Evolutionary conservation across 306 rosid species (phyloP).

Genomic region (Medicago ruthenica): DNA sequence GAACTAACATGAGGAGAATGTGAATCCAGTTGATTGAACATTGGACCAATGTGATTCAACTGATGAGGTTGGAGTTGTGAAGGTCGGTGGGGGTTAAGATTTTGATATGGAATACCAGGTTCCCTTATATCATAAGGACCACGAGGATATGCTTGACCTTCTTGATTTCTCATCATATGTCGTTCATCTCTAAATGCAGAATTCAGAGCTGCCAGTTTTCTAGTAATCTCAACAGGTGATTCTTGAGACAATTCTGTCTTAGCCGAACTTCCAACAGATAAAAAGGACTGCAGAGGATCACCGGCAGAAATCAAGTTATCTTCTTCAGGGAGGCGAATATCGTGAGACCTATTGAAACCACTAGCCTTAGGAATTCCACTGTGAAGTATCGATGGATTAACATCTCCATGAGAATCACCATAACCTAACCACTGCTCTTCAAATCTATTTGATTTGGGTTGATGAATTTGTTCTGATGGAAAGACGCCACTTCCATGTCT

Average conservation of each 20-base stretch:
- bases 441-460: constrained; percentile 55
- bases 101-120: constrained; percentile 65
- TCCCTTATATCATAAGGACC: constrained; percentile 75
- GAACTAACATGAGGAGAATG: constrained; percentile 65
- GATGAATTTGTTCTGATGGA: constrained; percentile 55
- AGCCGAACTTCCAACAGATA: constrained; percentile 60
- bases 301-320: constrained; percentile 67
- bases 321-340: constrained; percentile 75
- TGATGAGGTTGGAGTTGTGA: constrained; percentile 70
- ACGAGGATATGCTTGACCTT: constrained; percentile 60
- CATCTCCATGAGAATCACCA: constrained; percentile 62
- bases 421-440: constrained; percentile 66
- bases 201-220: constrained; percentile 67
- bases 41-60: constrained; percentile 59
- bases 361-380: constrained; percentile 58
- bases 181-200: constrained; percentile 70
- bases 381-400: constrained; percentile 57
- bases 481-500: constrained; percentile 57
- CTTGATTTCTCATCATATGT: constrained; percentile 65
- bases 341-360: constrained; percentile 61
- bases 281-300: constrained; percentile 63
- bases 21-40: constrained; percentile 73
- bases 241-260: constrained; percentile 63
- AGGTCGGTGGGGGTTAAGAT: constrained; percentile 62
- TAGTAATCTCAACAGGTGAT: constrained; percentile 61